Conservation (phyloP, 2,329 filamentous ascomycete genomes). For the Colletotrichum melonis region DNA sequence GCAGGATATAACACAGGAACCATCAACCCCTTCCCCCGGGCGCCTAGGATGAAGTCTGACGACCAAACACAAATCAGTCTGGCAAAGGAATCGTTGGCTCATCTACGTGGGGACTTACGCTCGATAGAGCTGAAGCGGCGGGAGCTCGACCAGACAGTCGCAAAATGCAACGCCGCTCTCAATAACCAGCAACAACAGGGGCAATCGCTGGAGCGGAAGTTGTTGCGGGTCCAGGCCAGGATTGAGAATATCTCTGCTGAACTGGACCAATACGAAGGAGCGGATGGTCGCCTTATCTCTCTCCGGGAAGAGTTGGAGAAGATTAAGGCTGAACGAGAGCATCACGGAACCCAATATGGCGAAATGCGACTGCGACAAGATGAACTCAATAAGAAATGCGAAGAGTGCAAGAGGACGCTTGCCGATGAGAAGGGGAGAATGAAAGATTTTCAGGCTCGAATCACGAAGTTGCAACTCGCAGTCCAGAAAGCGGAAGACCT, state of each 20-base stretch:
- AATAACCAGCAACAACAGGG: constrained; percentile 54
- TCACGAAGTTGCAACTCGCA: constrained; percentile 68
- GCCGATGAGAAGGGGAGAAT: constrained; percentile 50
- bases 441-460: constrained; percentile 41
- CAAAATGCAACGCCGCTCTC: constrained; percentile 58
- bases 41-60: constrained; percentile 84
- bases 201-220: constrained; percentile 59
- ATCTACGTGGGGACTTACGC: constrained; percentile 66
- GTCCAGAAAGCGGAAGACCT: constrained; percentile 58
- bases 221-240: constrained; percentile 70
- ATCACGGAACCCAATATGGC: constrained; percentile 67
- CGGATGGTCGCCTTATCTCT: constrained; percentile 72
- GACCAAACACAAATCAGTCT: constrained; percentile 72
- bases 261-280: constrained; percentile 74
- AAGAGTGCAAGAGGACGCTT: constrained; percentile 52
- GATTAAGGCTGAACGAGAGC: constrained; percentile 53
- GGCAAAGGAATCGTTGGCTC: constrained; percentile 60
- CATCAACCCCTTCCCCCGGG: constrained; percentile 58
- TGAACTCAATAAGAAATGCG: constrained; percentile 56
- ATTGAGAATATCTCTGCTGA: constrained; percentile 65
- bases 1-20: constrained; percentile 49
- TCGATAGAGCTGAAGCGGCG: constrained; percentile 62
- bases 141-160: constrained; percentile 58
- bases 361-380: constrained; percentile 60
- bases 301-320: constrained; percentile 70